Evolutionary conservation across 169 alveolate species (phyloP).

Genomic region (Plasmodium inui): DNA sequence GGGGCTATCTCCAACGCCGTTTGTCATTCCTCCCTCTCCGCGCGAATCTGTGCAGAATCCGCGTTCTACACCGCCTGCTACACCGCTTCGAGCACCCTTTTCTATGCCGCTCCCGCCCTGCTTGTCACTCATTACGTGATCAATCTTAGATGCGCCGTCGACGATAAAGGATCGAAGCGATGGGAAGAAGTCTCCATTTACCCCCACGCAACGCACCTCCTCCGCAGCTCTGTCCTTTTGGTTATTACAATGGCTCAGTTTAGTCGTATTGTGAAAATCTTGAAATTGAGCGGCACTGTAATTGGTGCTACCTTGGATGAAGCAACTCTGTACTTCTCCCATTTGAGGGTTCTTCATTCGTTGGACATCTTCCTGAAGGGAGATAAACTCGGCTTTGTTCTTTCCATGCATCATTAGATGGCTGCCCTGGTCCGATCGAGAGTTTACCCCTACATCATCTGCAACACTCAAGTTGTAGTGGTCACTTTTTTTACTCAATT

Average conservation of each 20-base stretch:
- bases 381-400: background rate
- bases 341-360: background rate
- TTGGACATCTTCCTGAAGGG: background rate
- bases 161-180: background rate
- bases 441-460: background rate
- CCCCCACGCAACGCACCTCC: background rate
- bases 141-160: background rate
- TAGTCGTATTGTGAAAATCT: background rate
- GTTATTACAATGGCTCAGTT: background rate
- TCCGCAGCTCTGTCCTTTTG: background rate
- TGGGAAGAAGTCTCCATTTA: background rate
- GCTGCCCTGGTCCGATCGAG: background rate
- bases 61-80: background rate
- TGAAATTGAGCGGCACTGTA: background rate
- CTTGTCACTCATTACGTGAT: background rate
- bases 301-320: background rate
- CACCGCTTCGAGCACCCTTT: background rate
- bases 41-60: too few species aligned
- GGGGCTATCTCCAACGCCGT: background rate
- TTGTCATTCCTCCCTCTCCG: background rate
- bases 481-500: background rate
- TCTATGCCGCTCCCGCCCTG: background rate
- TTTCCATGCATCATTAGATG: background rate
- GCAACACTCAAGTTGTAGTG: background rate
- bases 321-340: background rate